These are phyloP conservation scores for Xenosphaeropsis pyriputrescens DNA, from an alignment of 2,329 filamentous ascomycete species.

Conservation along the genomic window DNA sequence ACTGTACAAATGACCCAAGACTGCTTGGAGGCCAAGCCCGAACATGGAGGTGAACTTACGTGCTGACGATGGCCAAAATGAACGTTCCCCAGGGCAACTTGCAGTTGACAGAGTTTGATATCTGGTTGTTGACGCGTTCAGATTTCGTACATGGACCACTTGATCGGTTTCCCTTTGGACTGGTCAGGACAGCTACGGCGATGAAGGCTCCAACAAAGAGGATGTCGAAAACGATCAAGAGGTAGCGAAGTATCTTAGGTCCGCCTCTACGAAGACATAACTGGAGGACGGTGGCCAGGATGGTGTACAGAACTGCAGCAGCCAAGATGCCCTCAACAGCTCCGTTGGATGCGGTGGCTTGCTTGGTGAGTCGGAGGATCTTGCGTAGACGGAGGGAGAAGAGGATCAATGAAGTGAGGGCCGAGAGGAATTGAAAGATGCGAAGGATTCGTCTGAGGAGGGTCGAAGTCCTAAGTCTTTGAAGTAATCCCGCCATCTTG, in stretches of 20 bases:
- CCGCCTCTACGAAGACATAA: constrained; percentile 20
- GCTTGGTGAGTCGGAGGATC: constrained; percentile 22
- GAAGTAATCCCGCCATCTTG: too few relatives aligned
- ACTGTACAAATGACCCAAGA: too few relatives aligned
- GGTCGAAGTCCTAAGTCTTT: too few relatives aligned
- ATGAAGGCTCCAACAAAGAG: constrained; percentile 26
- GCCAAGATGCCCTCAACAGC: constrained; percentile 29
- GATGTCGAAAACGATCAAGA: constrained; percentile 24
- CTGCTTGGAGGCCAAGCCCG: too few relatives aligned
- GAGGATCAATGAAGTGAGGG: constrained; percentile 24
- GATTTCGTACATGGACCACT: constrained; percentile 17
- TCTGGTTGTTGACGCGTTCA: constrained; percentile 8
- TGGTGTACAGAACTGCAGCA: constrained; percentile 26
- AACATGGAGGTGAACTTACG: constrained; percentile 19
- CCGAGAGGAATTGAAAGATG: constrained; percentile 25
- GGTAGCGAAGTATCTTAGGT: constrained; percentile 20
- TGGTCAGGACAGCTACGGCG: constrained; percentile 24
- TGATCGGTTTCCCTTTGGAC: constrained; percentile 18
- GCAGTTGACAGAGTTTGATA: constrained; percentile 15
- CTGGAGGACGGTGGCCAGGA: constrained; percentile 20
- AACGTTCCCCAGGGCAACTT: constrained; percentile 27
- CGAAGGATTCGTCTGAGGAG: too few relatives aligned
- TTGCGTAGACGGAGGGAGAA: constrained; percentile 18
- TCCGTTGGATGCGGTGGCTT: constrained; percentile 19
- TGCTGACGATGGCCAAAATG: constrained; percentile 26